Base-by-base conservation (phyloP, 306 rosid genomes). In the Glycine tomentella region DNA sequence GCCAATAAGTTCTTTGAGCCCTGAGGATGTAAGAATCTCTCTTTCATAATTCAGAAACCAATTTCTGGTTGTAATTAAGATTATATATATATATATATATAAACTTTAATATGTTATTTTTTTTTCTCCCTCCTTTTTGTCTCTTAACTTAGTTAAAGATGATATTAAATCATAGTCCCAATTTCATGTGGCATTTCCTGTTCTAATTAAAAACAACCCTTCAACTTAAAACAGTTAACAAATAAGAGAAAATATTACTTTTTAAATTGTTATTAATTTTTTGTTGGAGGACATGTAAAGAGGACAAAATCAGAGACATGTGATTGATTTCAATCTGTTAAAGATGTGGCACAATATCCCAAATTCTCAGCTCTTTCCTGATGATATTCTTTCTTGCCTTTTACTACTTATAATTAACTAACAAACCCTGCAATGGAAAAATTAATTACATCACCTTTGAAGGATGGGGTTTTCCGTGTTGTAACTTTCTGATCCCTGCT, bases 361-460 rank as follows among this genome's bases (percentile, higher is more conserved):
- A 56, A 16, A 57, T 57, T 74, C 78, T 17, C 13, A 50, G 48
- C 45, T 49, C 46, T 4, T 71, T 50, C 42, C 13, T 5, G 0
- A 46, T 57, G 34, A 46, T 34, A 15, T 20, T 8, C 5, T 45
- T n/a, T 31, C 31, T 42, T 46, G 36, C 11, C 15, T 25, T 1
- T 25, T 55, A 58, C 56, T 73, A 36, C 55, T 42, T 36, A 51
- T 51, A 63, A 62, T 2, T 57, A 59, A 62, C 57, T 57, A 59
- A 62, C 57, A 46, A 61, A 55, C 31, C 7, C 79, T 62, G 20
- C 6, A 48, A 38, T 6, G 57, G 68, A 72, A 63, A 36, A 46
- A 46, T 46, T 42, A 55, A 56, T n/a, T 40, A 38, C 69, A 51
- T 75, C 81, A 93, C 99, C 99, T 95, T 87, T 88, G 75, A 83